Evolutionary conservation across 805 yeast genomes (phyloP), one percentile per base, ranked within the genome.

Genomic region (Metahyphopichia silvanorum): DNA sequence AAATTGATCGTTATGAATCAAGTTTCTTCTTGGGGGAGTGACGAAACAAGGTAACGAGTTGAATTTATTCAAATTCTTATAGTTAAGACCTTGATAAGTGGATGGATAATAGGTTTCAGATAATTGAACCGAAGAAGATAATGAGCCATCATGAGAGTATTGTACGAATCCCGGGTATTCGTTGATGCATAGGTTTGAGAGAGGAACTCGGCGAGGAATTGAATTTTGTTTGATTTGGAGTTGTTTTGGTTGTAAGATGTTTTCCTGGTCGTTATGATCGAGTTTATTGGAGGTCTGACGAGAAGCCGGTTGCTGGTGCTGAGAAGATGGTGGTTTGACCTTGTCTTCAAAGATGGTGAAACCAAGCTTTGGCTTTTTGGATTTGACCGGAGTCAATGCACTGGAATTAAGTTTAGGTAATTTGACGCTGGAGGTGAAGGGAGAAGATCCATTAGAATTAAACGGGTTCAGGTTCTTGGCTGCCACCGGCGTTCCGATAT

Each of bases 251-350:
- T 57, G 67, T 38, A 63, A 49, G 27, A 63, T 53, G 41, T 66
- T 66, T 39, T 66, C 72, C 48, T 66, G 69, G 41, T 66, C 69
- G 34, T 51, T 51, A 38, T 58, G 55, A 37, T 50, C 50, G 16
- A 35, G 44, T 25, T 40, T 46, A 38, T 52, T 55, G 24, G 43
- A 33, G 17, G 30, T 33, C 14, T 27, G 30, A 6, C 11, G 21
- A 11, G 16, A 22, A 8, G 14, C 6, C 10, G 21, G 14, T 17
- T 21, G 22, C n/a, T 18, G 13, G 16, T 25, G 9, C 16, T n/a
- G 19, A 11, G 30, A 27, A 11, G 30, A 27, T 12, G 10, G 9
- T 5, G 32, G 25, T 5, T 7, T 29, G 28, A 14, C 12, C n/a
- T 35, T 33, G 38, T 50, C 55, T 26, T 50, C 53, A 33, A 32